Evolutionary conservation across 2,329 filamentous ascomycete genomes (phyloP).

Genomic region (Oidium heveae): DNA sequence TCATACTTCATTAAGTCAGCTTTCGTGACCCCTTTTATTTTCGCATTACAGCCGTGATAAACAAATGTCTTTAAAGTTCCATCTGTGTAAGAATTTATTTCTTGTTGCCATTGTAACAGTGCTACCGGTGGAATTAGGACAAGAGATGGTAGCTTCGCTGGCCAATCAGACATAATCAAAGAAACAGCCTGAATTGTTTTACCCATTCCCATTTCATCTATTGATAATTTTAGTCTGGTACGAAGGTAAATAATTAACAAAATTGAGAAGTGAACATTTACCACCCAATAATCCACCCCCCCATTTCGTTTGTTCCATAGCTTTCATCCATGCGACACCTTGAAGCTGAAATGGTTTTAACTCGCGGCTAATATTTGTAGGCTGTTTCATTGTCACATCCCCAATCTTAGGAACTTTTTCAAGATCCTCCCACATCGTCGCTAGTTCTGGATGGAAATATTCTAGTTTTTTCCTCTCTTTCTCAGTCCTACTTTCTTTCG

Average conservation of each 20-base stretch:
- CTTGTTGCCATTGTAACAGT: constrained; percentile 79
- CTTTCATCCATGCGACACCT: constrained; percentile 81
- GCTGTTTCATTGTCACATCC: constrained; percentile 39
- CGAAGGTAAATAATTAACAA: background rate
- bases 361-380: constrained; percentile 50
- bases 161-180: constrained; percentile 92
- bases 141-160: constrained; percentile 55
- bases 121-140: constrained; percentile 84
- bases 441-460: constrained; percentile 49
- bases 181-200: constrained; percentile 98
- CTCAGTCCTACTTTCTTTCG: constrained; percentile 8
- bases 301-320: constrained; percentile 67
- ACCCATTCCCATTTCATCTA: constrained; percentile 85
- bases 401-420: constrained; percentile 41
- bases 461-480: constrained; percentile 44
- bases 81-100: constrained; percentile 61
- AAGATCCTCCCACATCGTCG: constrained; percentile 65
- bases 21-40: constrained; percentile 50
- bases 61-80: constrained; percentile 77
- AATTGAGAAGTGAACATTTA: background rate
- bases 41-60: constrained; percentile 66
- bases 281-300: constrained; percentile 70
- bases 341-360: constrained; percentile 88
- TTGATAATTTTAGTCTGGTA: background rate
- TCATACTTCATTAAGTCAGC: constrained; percentile 62